Conservation (phyloP, 139 green algal genomes). For the Volvox africanus region DNA sequence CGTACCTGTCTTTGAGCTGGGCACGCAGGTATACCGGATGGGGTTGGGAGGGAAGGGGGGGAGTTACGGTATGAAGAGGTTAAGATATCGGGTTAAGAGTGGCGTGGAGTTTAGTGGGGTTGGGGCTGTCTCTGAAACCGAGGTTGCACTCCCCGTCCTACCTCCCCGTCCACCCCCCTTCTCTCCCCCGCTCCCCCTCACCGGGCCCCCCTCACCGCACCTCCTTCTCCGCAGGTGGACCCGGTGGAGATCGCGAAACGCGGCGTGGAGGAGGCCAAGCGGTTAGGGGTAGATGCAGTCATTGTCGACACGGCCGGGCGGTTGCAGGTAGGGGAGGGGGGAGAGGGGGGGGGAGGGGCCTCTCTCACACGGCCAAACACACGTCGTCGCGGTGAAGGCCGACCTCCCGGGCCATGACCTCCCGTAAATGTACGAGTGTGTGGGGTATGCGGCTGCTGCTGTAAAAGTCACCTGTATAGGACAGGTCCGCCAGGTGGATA, state of each 20-base stretch:
- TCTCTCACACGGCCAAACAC: too few species aligned
- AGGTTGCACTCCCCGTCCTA: not conserved
- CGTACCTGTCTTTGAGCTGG: constrained; percentile 94
- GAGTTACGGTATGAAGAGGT: too few species aligned
- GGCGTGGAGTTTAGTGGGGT: too few species aligned
- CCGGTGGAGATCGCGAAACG: constrained; percentile 56
- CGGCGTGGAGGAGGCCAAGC: constrained; percentile 82
- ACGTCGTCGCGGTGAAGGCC: too few species aligned
- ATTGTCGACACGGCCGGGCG: constrained; percentile 98
- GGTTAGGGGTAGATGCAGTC: constrained; percentile 82
- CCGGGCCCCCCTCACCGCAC: not conserved
- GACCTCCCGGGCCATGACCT: too few species aligned
- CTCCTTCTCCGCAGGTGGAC: constrained; percentile 12
- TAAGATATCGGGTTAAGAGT: too few species aligned
- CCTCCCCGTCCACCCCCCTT: not conserved
- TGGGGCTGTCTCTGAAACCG: not conserved
- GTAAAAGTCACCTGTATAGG: too few species aligned
- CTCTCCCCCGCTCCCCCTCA: not conserved
- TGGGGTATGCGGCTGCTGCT: too few species aligned
- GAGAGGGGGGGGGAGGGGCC: not conserved
- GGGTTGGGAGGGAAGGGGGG: not conserved
- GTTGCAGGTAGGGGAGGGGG: constrained; percentile 75
- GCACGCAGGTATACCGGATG: constrained; percentile 59
- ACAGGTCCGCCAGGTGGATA: too few species aligned
- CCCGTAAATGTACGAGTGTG: too few species aligned